Base-by-base conservation (phyloP, 441 rosid genomes). In the Euphorbia celastroides region DNA sequence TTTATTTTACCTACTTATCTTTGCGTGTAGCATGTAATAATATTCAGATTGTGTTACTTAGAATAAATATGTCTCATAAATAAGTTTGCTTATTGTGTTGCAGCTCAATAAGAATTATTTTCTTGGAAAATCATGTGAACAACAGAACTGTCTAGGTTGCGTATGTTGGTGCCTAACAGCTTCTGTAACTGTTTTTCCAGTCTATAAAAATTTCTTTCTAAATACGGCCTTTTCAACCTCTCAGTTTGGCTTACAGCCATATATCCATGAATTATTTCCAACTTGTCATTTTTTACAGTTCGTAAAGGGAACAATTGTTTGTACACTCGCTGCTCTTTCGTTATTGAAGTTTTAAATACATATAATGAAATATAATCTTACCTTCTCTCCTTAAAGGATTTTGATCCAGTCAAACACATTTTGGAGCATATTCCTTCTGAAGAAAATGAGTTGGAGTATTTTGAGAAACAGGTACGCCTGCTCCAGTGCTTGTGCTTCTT, bases 401-500 rank as follows among this genome's bases (percentile, higher is more conserved):
- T 91, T 77, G 99, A 93, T 87, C 92, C 96, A 22, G 77, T 91
- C 17, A 83, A 77, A 68, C 91, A 90, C 74, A 74, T 89, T 51
- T 74, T 94, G 77, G 96, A 89, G 85, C 85, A 83, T 71, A 72
- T 85, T 58, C 96, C 99, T 11, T 65, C 78, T 28, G 93, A 85
- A 71, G 89, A 84, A 70, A 81, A 72, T 59, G 99, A 87, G 56
- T 62, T 83, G 71, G 80, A 77, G 66, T 83, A 79, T 78, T 94
- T 92, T 75, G 96, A 94, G 78, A 83, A 83, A 59, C 99, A 92
- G 98, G 99, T 92, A 77, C n/a, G 23, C 25, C 14, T 19, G 11
- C 44, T 57, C 28, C 20, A 16, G 20, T 26, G 60, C 20, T 64
- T 31, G 20, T 27, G 59, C 59, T 57, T 41, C 57, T 50, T 7